Base-by-base conservation (phyloP, 2,329 filamentous ascomycete genomes). In the Ustulina deusta region DNA sequence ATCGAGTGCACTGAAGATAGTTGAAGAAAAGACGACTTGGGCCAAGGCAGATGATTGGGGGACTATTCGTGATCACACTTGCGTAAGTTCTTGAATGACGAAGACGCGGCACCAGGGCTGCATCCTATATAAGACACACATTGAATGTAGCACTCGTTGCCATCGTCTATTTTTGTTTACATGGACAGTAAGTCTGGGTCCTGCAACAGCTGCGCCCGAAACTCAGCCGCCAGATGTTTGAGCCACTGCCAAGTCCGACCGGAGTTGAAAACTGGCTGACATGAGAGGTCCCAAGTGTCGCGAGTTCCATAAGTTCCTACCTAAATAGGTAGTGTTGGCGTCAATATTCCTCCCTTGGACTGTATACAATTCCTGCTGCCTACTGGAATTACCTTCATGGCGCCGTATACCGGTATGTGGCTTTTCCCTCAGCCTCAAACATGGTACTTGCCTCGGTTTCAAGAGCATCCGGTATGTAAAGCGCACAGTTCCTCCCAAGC, bases 131-230 rank as follows among this genome's bases (percentile, higher is more conserved):
- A 55, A 27, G 32, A 48, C 22, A 29, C 32, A 42, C 36, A 52
- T 7, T 34, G 27, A 38, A 17, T 11, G 29, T 42, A 46, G 25
- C 17, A 46, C 6, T 32, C 29, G 17, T 22, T 27, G 34, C 27
- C 54, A 40, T 3, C 7, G 11, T 22, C 44, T 49, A 48, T 34
- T 58, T 51, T 63, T n/a, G n/a, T n/a, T n/a, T n/a, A n/a, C n/a
- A n/a, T n/a, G n/a, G n/a, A n/a, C n/a, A n/a, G n/a, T n/a, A n/a
- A n/a, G n/a, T n/a, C n/a, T n/a, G n/a, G n/a, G n/a, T n/a, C n/a
- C n/a, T n/a, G n/a, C n/a, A n/a, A n/a, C 63, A 13, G 29, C 61
- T 64, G 54, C 46, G 54, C 61, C 48, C 25, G 22, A 36, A 29
- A 46, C 22, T 25, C 15, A 10, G 44, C 15, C 17, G 3, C 7